phyloP scores from a whole-genome alignment of 2,329 filamentous ascomycete species.

The Colletotrichum navitas region DNA sequence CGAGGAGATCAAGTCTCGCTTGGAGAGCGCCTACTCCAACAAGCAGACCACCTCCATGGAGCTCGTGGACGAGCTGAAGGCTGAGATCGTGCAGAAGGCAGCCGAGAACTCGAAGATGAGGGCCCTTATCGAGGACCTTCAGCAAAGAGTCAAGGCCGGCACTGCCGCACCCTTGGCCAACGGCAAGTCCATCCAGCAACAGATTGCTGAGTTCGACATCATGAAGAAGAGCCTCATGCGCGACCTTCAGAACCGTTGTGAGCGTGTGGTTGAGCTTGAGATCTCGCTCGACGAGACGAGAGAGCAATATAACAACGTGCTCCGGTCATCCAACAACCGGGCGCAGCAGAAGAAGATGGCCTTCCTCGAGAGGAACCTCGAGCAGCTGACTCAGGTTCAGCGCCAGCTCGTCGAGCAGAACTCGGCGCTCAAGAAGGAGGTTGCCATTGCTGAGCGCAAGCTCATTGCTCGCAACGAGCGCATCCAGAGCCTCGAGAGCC shows the following conservation, averaged over 20 bases:
- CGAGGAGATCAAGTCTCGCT: constrained; percentile 83
- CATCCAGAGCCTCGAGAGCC: constrained; percentile 90
- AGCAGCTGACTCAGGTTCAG: constrained; percentile 97
- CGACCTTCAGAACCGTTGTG: constrained; percentile 97
- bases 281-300: constrained; percentile 97
- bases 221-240: constrained; percentile 99
- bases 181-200: constrained; percentile 94
- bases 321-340: constrained; percentile 96
- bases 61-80: constrained; percentile 81
- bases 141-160: constrained; percentile 77
- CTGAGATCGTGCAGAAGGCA: constrained; percentile 80
- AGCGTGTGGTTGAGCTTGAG: constrained; percentile 97
- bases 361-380: constrained; percentile 96
- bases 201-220: constrained; percentile 97
- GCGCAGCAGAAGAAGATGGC: constrained; percentile 99
- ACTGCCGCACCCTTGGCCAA: constrained; percentile 73
- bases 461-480: constrained; percentile 96
- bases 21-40: constrained; percentile 82
- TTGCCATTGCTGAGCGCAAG: constrained; percentile 97
- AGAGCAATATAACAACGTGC: constrained; percentile 99
- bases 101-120: constrained; percentile 87
- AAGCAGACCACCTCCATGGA: constrained; percentile 80
- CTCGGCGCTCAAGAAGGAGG: constrained; percentile 96
- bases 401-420: constrained; percentile 98
- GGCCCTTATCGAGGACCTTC: constrained; percentile 83